Evolutionary conservation across 1,284 basidiomycete genomes (phyloP).

Genomic region (Ustilago nuda): DNA sequence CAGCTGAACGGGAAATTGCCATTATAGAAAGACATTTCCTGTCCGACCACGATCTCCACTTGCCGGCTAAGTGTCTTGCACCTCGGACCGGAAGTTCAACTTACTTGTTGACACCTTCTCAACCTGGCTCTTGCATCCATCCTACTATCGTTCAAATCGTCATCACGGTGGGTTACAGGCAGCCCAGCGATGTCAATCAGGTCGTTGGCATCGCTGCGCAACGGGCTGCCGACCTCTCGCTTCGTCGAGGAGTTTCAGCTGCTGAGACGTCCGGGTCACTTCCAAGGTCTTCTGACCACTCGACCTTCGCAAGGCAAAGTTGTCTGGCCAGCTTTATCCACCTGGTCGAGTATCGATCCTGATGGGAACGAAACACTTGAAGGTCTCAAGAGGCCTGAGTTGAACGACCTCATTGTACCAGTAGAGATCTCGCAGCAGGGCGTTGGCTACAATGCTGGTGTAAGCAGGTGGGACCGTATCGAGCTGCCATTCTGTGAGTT

Average conservation of each 20-base stretch:
- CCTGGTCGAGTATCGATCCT: conserved; percentile 27
- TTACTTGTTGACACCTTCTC: not conserved
- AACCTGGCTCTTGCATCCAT: not conserved
- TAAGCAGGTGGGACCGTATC: conserved; percentile 46
- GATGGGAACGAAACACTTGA: conserved; percentile 41
- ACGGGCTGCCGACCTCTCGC: conserved; percentile 27
- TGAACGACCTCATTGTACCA: conserved; percentile 31
- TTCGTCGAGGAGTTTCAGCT: conserved; percentile 35
- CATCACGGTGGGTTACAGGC: not conserved
- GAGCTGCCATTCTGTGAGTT: conserved; percentile 47
- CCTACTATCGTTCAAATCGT: not conserved
- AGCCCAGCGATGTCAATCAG: conserved; percentile 27
- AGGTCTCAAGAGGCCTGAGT: conserved; percentile 33
- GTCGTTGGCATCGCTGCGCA: conserved; percentile 16
- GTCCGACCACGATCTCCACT: not conserved
- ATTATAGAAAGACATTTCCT: not conserved
- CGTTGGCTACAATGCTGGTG: conserved; percentile 44
- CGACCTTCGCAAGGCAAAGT: conserved; percentile 21
- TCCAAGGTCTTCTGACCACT: conserved; percentile 24
- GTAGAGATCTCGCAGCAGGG: conserved; percentile 48
- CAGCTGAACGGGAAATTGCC: not conserved
- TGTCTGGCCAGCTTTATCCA: conserved; percentile 43
- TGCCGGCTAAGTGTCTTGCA: conserved; percentile 1
- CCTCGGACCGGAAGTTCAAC: not conserved
- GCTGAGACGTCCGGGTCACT: conserved; percentile 28